Evolutionary conservation across 345 rosid species (phyloP).

Genomic region (Viola odorata): DNA sequence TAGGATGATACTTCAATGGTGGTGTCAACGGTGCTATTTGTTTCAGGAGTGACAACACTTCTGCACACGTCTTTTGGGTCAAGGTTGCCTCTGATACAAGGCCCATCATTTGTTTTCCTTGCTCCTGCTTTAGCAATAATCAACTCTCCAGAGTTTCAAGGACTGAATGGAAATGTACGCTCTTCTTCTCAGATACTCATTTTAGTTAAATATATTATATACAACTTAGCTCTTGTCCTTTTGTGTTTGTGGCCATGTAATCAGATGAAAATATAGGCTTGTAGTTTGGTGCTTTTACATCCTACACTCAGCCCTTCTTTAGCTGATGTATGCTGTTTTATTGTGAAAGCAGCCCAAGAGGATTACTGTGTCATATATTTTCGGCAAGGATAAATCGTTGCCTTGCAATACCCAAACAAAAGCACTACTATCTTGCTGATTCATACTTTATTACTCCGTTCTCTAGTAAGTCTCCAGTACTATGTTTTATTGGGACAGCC

Average conservation of each 20-base stretch:
- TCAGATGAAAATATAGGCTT: neutral
- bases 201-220: neutral
- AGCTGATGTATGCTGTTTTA: neutral
- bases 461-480: too few species aligned
- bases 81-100: slow-evolving; percentile 91
- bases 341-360: too few species aligned
- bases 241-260: slow-evolving; percentile 4
- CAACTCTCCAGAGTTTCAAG: slow-evolving; percentile 86
- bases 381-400: neutral
- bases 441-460: too few species aligned
- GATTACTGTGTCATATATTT: neutral
- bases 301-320: neutral
- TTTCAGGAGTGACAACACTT: slow-evolving; percentile 80
- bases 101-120: slow-evolving; percentile 85
- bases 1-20: slow-evolving; percentile 85
- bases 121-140: slow-evolving; percentile 88
- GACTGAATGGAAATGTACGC: slow-evolving; percentile 83
- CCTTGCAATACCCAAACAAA: neutral
- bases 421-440: neutral
- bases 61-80: slow-evolving; percentile 88
- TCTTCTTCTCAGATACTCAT: slow-evolving; percentile 3
- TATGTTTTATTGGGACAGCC: too few species aligned
- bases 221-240: neutral
- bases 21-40: slow-evolving; percentile 84
- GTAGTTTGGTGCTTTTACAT: neutral